Evolutionary conservation across 2,329 filamentous ascomycete genomes (phyloP), one percentile per base, ranked within the genome.

Genomic region (Aspergillus aculeatinus): DNA sequence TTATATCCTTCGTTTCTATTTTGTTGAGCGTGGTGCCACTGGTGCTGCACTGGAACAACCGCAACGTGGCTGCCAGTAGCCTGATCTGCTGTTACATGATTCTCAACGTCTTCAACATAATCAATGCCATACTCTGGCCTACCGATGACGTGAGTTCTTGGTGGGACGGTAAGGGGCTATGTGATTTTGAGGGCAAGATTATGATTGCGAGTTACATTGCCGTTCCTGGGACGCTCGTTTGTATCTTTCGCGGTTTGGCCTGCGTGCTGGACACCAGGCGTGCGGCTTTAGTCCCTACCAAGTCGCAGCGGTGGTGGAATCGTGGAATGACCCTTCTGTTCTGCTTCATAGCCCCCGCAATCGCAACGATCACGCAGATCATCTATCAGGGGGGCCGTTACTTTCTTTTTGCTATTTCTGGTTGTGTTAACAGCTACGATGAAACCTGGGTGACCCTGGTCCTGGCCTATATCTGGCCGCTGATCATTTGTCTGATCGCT

Each of bases 121-220:
- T 86, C 77, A 90, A 90, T 68, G 79, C 86, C 1, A 70, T 88
- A 53, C 81, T 89, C 61, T 91, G 88, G 88, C 81, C 83, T 0
- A 83, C 79, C 7, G 84, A 88, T 63, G 76, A 88, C 63, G 67
- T 82, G 12, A 42, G 68, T 0, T 70, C 75, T 5, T 86, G 83
- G 82, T 90, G 82, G 81, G 72, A 81, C 60, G 88, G 88, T 4
- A 68, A 71, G 5, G 82, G 81, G 2, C 82, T 88, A 60, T 91
- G 88, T 73, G 88, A 91, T 70, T 75, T 90, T 52, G 81, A 89
- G 65, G 78, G 82, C 57, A 86, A 87, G 62, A 67, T 90, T 35
- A 79, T 83, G 60, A 77, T 84, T 25, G 85, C 82, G 3, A 75
- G 79, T 9, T 78, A 79, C 19, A 78, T 85, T 1, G 85, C 81